Evolutionary conservation across 352 stramenopile species (phyloP).

Genomic region (Phytophthora sp.): DNA sequence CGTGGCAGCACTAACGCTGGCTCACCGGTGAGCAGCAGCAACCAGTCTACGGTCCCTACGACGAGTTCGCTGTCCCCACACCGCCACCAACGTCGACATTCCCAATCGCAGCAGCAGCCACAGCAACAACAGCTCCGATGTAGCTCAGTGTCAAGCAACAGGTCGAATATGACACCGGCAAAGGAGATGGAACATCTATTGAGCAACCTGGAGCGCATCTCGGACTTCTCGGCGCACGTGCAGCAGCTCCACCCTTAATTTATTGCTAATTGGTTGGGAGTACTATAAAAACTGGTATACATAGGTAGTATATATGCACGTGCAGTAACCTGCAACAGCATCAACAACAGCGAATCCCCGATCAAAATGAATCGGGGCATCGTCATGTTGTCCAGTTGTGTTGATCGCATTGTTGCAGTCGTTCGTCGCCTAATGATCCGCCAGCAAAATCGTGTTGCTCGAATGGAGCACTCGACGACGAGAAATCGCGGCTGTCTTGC

Average conservation of each 20-base stretch:
- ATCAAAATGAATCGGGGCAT: constrained; percentile 1
- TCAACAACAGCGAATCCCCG: constrained; percentile 1
- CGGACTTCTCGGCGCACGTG: constrained; percentile 55
- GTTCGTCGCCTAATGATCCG: constrained; percentile 12
- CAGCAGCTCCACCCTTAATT: constrained; percentile 37
- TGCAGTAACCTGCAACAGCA: constrained; percentile 18
- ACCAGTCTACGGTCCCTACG: constrained; percentile 41
- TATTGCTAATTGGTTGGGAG: constrained; percentile 14
- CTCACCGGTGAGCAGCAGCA: constrained; percentile 38
- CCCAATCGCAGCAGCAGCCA: constrained; percentile 22
- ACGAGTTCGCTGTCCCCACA: constrained; percentile 31
- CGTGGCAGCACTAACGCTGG: constrained; percentile 27
- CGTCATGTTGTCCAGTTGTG: constrained; percentile 14
- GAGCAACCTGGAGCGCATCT: constrained; percentile 74
- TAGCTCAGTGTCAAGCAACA: constrained; percentile 21
- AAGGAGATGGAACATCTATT: constrained; percentile 74
- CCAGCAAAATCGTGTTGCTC: constrained; percentile 10
- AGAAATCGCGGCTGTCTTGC: constrained; percentile 2
- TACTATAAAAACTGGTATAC: too few relatives aligned
- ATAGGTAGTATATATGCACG: constrained; percentile 6
- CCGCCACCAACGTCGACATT: constrained; percentile 16
- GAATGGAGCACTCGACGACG: constrained; percentile 7
- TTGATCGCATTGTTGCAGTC: constrained; percentile 23
- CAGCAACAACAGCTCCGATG: constrained; percentile 16
- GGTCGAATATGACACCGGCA: constrained; percentile 31